Base-by-base conservation (phyloP, 2,329 filamentous ascomycete species). In the Calonectria hongkongensis region DNA sequence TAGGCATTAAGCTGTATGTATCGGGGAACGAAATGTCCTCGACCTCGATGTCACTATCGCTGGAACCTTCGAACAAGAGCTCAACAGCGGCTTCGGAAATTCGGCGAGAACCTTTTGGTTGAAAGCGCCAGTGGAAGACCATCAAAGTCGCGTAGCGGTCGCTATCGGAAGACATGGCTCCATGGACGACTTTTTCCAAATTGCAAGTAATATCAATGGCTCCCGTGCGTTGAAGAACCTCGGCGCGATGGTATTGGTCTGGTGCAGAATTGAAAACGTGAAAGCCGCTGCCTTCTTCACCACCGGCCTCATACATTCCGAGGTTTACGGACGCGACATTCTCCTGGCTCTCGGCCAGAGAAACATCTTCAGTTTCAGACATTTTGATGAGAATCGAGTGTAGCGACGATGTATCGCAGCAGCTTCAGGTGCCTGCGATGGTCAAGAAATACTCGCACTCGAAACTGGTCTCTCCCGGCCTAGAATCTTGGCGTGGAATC, bases 151-250 rank as follows among this genome's bases (percentile, higher is more conserved):
- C 45, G 27, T 48, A 48, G 45, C 45, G 45, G 45, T 48, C 45
- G n/a, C 45, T 48, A 48, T 48, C 45, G 2, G 45, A 10, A 25
- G 45, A 48, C 45, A 48, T 48, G n/a, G 45, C 45, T 48, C 45
- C 45, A 15, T 48, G 45, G n/a, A 48, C n/a, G 5, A 63, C 48
- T 6, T 70, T 63, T 36, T 72, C 58, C 0, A 74, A 47, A 0
- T 45, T 65, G 50, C 74, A 76, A 4, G 65, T 65, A 36, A 76
- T 71, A 0, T 76, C 68, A 0, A 76, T 74, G 21, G 73, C 48
- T 4, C 73, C 70, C 10, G 67, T 50, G 4, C 72, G 63, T 39
- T 76, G 75, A 47, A 73, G 66, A 15, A 73, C 66, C 28, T 73
- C 66, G 4, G 66, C 60, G 30, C 71, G 71, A 30, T 73, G 71